These are phyloP conservation scores for Microcyclosporella mali DNA, from an alignment of 2,329 filamentous ascomycete species.

Conservation along the genomic window DNA sequence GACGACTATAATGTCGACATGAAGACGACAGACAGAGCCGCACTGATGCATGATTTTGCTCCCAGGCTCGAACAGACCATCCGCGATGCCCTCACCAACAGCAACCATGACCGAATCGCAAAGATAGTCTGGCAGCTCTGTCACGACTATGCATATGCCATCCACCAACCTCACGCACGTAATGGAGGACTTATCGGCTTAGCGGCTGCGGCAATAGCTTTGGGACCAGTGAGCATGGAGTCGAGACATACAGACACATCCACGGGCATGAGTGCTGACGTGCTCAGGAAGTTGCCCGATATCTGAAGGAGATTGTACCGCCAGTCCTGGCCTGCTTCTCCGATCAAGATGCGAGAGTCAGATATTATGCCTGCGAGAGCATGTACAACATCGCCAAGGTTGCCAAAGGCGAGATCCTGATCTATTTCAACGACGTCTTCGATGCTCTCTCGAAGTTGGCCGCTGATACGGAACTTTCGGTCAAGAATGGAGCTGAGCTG, in stretches of 20 bases:
- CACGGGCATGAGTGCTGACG: slow-evolving; percentile 11
- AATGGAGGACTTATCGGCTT: slow-evolving; percentile 95
- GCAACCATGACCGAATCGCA: slow-evolving; percentile 73
- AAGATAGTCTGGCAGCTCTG: slow-evolving; percentile 93
- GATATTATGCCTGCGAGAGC: slow-evolving; percentile 97
- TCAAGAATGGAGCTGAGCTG: slow-evolving; percentile 95
- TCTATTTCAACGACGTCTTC: slow-evolving; percentile 98
- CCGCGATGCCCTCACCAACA: slow-evolving; percentile 68
- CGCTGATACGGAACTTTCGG: slow-evolving; percentile 90
- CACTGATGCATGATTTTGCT: slow-evolving; percentile 13
- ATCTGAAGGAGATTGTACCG: slow-evolving; percentile 88
- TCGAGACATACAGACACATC: neutral
- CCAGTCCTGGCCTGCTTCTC: slow-evolving; percentile 96
- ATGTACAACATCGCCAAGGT: slow-evolving; percentile 99
- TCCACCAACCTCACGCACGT: slow-evolving; percentile 90
- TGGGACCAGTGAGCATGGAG: slow-evolving; percentile 71
- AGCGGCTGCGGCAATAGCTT: slow-evolving; percentile 88
- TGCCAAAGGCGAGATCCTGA: slow-evolving; percentile 90
- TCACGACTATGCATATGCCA: slow-evolving; percentile 94
- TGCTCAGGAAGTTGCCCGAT: slow-evolving; percentile 76
- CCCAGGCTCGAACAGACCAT: slow-evolving; percentile 81
- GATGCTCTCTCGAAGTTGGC: slow-evolving; percentile 95
- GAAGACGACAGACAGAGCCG: slow-evolving; percentile 7
- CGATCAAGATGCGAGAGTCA: slow-evolving; percentile 92
- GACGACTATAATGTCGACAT: slow-evolving; percentile 16